Evolutionary conservation across 31 red algal species (phyloP).

Genomic region (Asparagopsis taxiformis): DNA sequence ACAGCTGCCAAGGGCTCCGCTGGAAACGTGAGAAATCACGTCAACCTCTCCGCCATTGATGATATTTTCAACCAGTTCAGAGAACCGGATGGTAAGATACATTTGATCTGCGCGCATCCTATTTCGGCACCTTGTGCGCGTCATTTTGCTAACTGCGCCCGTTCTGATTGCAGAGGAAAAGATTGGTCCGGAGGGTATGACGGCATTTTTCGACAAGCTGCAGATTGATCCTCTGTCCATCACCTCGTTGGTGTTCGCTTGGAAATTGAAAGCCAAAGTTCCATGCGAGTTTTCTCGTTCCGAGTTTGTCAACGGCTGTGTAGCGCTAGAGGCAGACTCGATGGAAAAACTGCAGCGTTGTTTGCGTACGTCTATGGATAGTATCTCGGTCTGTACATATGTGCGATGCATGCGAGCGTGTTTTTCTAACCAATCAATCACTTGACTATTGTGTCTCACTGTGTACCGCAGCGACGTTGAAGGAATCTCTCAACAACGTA

Average conservation of each 20-base stretch:
- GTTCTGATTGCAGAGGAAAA: conserved; percentile 44
- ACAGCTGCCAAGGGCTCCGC: conserved; percentile 24
- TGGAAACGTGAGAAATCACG: conserved; percentile 1
- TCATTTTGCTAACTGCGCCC: not conserved
- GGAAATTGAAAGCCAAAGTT: conserved; percentile 68
- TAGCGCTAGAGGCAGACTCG: conserved; percentile 57
- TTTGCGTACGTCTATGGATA: conserved; percentile 33
- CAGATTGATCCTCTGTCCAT: conserved; percentile 75
- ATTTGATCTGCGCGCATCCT: no score
- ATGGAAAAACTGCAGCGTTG: conserved; percentile 64
- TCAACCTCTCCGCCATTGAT: conserved; percentile 47
- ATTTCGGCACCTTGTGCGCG: no score
- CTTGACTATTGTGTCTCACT: no score
- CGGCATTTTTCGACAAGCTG: conserved; percentile 68
- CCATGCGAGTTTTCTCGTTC: conserved; percentile 81
- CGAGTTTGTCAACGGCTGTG: conserved; percentile 77
- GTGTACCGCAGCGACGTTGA: conserved; percentile 38
- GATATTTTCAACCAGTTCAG: conserved; percentile 48
- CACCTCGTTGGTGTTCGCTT: conserved; percentile 80
- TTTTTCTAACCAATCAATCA: no score
- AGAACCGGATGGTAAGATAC: conserved; percentile 41
- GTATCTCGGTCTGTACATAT: not conserved
- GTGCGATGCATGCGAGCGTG: not conserved
- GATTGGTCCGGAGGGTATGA: conserved; percentile 82
- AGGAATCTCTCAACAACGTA: conserved; percentile 24